These are phyloP conservation scores for Sugiyamaella marilandica DNA, from an alignment of 805 yeast species.

Conservation along the genomic window DNA sequence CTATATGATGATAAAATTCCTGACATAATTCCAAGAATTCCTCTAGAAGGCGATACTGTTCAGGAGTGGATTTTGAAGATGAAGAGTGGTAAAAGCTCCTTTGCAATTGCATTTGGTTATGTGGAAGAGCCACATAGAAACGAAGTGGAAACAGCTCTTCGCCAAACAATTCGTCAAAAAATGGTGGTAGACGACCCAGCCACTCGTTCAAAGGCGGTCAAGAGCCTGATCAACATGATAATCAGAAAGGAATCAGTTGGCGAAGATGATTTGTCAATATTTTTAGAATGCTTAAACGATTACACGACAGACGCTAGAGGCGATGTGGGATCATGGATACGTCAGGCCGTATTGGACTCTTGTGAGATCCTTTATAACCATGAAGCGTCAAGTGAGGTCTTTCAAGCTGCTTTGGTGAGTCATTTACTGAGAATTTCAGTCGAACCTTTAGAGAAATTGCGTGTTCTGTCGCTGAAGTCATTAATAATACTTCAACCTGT, in stretches of 20 bases:
- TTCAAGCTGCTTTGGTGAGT: slow-evolving; percentile 16
- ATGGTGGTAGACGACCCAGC: neutral
- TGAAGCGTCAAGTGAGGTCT: neutral
- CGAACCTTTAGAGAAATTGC: slow-evolving; percentile 57
- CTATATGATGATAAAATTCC: neutral
- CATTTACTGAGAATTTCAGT: slow-evolving; percentile 50
- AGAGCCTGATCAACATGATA: neutral
- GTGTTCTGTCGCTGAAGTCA: slow-evolving; percentile 41
- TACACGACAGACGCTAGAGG: slow-evolving; percentile 78
- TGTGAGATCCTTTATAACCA: too few species aligned
- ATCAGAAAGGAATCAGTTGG: neutral
- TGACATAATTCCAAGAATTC: neutral
- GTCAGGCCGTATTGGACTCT: slow-evolving; percentile 41
- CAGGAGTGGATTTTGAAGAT: slow-evolving; percentile 4
- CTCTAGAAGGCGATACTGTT: neutral
- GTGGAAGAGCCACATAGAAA: neutral
- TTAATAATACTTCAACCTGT: slow-evolving; percentile 27
- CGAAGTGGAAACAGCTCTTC: neutral
- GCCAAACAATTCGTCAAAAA: neutral
- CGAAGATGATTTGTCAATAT: neutral
- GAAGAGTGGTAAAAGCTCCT: slow-evolving; percentile 4
- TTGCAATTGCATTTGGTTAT: slow-evolving; percentile 5
- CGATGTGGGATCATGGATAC: slow-evolving; percentile 80
- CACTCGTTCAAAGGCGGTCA: slow-evolving; percentile 6
- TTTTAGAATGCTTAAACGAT: slow-evolving; percentile 55